phyloP scores from a whole-genome alignment of 2,329 filamentous ascomycete species.

The Aspergillus eucalypticola region DNA sequence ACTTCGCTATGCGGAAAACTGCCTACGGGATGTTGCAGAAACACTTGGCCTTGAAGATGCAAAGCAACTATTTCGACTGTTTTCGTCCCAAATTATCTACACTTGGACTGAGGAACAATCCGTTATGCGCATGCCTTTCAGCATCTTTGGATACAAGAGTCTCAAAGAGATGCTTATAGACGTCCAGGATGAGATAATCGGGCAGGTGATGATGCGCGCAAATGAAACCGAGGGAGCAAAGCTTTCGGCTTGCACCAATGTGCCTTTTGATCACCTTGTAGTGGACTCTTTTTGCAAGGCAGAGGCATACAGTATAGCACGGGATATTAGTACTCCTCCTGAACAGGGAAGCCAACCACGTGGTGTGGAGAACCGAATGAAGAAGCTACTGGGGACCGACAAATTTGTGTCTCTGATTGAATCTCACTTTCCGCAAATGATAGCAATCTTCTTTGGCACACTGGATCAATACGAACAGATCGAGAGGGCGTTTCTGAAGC shows the following conservation, averaged over 20 bases:
- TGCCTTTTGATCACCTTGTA: conserved; percentile 60
- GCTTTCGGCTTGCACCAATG: conserved; percentile 60
- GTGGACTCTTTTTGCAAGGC: conserved; percentile 71
- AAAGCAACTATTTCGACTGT: conserved; percentile 74
- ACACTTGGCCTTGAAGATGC: conserved; percentile 66
- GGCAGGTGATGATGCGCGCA: conserved; percentile 78
- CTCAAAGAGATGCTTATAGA: conserved; percentile 69
- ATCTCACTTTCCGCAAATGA: conserved; percentile 71
- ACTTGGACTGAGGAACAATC: conserved; percentile 76
- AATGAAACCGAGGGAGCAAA: conserved; percentile 64
- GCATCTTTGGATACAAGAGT: conserved; percentile 76
- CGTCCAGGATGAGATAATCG: conserved; percentile 74
- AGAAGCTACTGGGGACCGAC: conserved; percentile 68
- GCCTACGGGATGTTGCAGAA: conserved; percentile 66
- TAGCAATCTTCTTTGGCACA: conserved; percentile 73
- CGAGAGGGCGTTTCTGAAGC: conserved; percentile 66
- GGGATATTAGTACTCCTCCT: conserved; percentile 61
- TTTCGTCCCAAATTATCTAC: conserved; percentile 84
- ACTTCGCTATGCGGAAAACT: conserved; percentile 69
- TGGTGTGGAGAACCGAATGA: conserved; percentile 65
- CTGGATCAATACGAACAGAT: conserved; percentile 76
- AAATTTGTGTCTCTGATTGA: conserved; percentile 64
- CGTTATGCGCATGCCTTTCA: conserved; percentile 74
- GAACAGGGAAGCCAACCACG: conserved; percentile 49
- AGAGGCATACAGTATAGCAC: conserved; percentile 79